phyloP scores from a whole-genome alignment of 768 basidiomycete species.

The Sporobolomyces roseus region DNA sequence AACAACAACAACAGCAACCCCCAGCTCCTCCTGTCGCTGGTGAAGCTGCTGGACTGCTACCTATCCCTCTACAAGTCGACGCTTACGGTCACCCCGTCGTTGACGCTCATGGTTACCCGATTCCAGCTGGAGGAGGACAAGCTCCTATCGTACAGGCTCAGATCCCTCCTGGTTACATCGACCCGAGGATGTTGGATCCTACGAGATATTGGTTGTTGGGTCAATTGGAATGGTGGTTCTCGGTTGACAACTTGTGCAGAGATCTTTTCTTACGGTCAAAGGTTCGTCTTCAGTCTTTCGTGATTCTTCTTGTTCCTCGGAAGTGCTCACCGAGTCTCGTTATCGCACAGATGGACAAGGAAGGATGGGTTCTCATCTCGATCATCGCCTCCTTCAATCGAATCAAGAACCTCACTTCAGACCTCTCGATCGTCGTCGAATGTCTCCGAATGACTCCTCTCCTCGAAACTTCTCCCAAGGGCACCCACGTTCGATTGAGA shows the following conservation, averaged over 20 bases:
- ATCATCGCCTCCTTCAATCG: conserved; percentile 85
- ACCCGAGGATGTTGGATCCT: conserved; percentile 55
- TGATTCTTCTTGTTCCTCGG: neutral
- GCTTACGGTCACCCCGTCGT: conserved; percentile 13
- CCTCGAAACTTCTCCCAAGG: conserved; percentile 60
- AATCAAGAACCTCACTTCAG: conserved; percentile 62
- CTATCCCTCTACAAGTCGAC: conserved; percentile 25
- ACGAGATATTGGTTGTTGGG: conserved; percentile 63
- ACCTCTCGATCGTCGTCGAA: conserved; percentile 61
- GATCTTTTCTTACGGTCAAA: conserved; percentile 76
- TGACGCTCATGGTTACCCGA: conserved; percentile 30
- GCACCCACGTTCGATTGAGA: conserved; percentile 55
- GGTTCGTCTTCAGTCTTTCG: conserved; percentile 50
- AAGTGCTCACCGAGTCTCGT: too few species aligned
- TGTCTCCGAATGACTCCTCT: conserved; percentile 63
- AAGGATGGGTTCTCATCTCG: conserved; percentile 78
- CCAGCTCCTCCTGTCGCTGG: conserved; percentile 1
- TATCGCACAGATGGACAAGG: conserved; percentile 76
- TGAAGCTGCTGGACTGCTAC: conserved; percentile 14
- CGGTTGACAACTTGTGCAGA: conserved; percentile 80
- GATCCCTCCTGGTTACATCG: conserved; percentile 14
- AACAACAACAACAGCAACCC: too few species aligned
- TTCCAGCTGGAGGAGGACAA: conserved; percentile 5
- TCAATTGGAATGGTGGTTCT: conserved; percentile 88
- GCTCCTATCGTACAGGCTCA: conserved; percentile 19